Conservation (phyloP, 1,284 basidiomycete species). For the Leucoagaricus sp. region DNA sequence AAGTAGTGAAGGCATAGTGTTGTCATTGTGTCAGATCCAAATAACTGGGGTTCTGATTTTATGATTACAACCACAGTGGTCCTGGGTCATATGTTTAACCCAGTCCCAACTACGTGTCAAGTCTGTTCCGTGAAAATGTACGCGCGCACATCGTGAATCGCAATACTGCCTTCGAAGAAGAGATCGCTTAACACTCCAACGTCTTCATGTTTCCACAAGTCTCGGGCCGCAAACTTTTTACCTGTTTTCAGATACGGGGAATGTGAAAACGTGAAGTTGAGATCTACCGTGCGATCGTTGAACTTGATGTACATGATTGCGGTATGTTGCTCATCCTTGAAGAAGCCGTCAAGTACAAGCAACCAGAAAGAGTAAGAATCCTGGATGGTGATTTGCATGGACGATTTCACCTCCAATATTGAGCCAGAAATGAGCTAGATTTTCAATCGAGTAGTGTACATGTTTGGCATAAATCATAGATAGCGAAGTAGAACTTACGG, state of each 20-base stretch:
- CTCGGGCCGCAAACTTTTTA: conserved; percentile 26
- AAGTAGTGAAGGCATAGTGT: too few relatives aligned
- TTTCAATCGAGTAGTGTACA: neutral
- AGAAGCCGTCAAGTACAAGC: conserved; percentile 20
- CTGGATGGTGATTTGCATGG: neutral
- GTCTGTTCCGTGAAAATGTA: conserved; percentile 26
- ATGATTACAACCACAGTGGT: neutral
- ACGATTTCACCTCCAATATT: conserved; percentile 28
- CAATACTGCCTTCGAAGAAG: conserved; percentile 25
- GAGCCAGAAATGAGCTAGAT: conserved; percentile 22
- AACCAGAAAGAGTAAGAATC: neutral
- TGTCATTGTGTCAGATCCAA: too few relatives aligned
- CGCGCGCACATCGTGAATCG: conserved; percentile 25
- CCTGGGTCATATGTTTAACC: neutral
- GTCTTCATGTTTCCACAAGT: conserved; percentile 27
- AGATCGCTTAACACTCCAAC: conserved; percentile 21
- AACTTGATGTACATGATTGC: conserved; percentile 31
- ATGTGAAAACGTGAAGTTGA: conserved; percentile 28
- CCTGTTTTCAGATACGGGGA: conserved; percentile 24
- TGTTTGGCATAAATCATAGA: neutral
- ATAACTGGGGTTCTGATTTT: neutral
- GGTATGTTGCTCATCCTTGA: conserved; percentile 25
- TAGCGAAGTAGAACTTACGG: conserved; percentile 20
- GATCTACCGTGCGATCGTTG: conserved; percentile 27
- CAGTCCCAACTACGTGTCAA: neutral